Percentiles rank a stretch among this genome's conserved stretches.
phyloP scores from a whole-genome alignment of 352 stramenopile species.

The Proteromonas lacertae region DNA sequence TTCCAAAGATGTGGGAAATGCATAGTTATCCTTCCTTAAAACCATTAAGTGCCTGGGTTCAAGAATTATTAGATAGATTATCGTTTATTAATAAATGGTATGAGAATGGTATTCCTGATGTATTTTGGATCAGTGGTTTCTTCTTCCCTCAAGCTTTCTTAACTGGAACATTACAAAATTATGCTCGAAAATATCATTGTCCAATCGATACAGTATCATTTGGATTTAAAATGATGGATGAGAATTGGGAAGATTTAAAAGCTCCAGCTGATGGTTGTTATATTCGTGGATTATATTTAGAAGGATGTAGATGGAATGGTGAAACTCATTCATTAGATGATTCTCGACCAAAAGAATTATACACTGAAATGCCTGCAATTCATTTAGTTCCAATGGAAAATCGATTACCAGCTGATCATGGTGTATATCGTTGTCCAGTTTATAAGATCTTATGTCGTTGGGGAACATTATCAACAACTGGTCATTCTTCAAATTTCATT shows the following conservation, averaged over 20 bases:
- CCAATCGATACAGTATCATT: conserved; percentile 42
- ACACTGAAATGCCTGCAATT: conserved; percentile 49
- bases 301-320: conserved; percentile 39
- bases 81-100: conserved; percentile 53
- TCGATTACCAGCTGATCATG: conserved; percentile 23
- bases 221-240: conserved; percentile 14
- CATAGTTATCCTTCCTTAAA: conserved; percentile 57
- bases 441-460: conserved; percentile 70
- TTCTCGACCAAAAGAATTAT: conserved; percentile 50
- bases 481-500: conserved; percentile 82
- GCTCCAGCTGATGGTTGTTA: conserved; percentile 32
- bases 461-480: conserved; percentile 64
- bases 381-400: conserved; percentile 32
- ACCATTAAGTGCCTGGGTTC: conserved; percentile 43
- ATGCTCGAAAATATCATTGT: conserved; percentile 44
- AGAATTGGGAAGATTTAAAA: conserved; percentile 7
- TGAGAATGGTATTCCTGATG: conserved; percentile 29
- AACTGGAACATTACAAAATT: conserved; percentile 68
- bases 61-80: conserved; percentile 49
- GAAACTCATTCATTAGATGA: conserved; percentile 29
- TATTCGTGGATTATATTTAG: conserved; percentile 41
- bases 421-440: conserved; percentile 62
- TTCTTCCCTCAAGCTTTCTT: conserved; percentile 81
- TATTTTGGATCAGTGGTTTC: conserved; percentile 72
- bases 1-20: conserved; percentile 35